Base-by-base conservation (phyloP, 768 basidiomycete species). In the Kondoa subrosea region DNA sequence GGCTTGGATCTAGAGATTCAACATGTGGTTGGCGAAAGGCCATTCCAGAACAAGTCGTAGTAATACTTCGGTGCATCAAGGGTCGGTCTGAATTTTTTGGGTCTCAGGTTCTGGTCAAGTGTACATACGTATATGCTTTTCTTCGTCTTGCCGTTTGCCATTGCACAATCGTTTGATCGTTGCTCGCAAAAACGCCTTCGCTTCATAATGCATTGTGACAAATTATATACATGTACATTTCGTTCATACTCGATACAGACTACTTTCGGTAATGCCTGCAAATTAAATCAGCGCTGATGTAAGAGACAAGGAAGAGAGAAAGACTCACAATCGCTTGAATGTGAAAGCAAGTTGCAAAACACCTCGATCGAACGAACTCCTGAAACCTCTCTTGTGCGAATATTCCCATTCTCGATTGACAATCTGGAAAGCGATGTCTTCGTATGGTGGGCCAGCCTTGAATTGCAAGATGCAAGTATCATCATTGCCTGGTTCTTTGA, bases 331-430 rank as follows among this genome's bases (percentile, higher is more conserved):
- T 66, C 89, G 85, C 57, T 89, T 85, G 82, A 93, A 95, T 78
- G 89, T 91, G 79, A 96, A 93, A 87, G 91, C 92, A 21, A 95
- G 80, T 34, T 92, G 95, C 33, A 99, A 77, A 73, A 95, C 95
- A 4, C 95, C 95, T 70, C 93, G 83, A 77, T 99, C 95, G 77
- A 97, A 99, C 73, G 89, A 91, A 76, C 89, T 91, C 62, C 91
- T 83, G 82, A 97, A 99, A 17, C 95, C 95, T 70, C 91, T 93
- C 80, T 93, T 95, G 75, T 97, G 92, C 50, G 90, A 92, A 77
- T 89, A 93, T 73, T 97, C 95, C 95, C 95, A 99, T 77, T 95
- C 91, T 66, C 90, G 83, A 74, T 95, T 90, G 68, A 99, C 93
- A 69, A 99, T 93, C 69, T 90, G 83, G 81, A 99, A 99, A 4